Conservation (phyloP, 345 rosid genomes). For the Hypericum perforatum region DNA sequence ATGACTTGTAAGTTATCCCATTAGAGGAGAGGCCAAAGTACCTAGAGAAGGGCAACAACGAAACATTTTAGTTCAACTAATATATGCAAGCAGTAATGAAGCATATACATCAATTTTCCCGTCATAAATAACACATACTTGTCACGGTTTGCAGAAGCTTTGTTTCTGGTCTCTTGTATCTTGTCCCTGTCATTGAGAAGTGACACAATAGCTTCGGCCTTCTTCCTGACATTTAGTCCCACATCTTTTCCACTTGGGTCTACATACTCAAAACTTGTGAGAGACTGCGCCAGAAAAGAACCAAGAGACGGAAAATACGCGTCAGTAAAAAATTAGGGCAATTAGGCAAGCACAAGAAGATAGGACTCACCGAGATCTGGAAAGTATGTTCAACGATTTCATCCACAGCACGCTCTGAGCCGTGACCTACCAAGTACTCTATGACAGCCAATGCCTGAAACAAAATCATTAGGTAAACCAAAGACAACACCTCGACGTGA, state of each 20-base stretch:
- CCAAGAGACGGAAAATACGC: conserved; percentile 21
- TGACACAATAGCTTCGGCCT: conserved; percentile 63
- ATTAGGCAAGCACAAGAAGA: conserved; percentile 7
- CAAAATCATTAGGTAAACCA: neutral
- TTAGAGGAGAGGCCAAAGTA: conserved; percentile 86
- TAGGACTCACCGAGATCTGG: conserved; percentile 79
- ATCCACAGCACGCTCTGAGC: conserved; percentile 97
- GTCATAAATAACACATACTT: conserved; percentile 43
- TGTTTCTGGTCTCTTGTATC: conserved; percentile 75
- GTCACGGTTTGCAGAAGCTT: conserved; percentile 86
- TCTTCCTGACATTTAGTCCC: conserved; percentile 94
- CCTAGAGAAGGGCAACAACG: conserved; percentile 30
- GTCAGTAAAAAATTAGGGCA: neutral
- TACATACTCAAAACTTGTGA: conserved; percentile 83
- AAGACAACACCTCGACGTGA: neutral
- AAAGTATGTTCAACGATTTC: conserved; percentile 92
- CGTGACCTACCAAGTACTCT: conserved; percentile 87
- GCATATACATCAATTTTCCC: conserved; percentile 4
- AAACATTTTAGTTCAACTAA: conserved; percentile 10
- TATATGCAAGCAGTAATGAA: conserved; percentile 4
- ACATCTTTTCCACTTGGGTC: conserved; percentile 93
- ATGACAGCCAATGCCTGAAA: conserved; percentile 81
- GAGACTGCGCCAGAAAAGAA: conserved; percentile 47
- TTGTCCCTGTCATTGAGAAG: conserved; percentile 79
- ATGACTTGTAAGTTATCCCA: conserved; percentile 63